Conservation (phyloP, 495 filamentous ascomycete species). For the Penicillium cinerascens region DNA sequence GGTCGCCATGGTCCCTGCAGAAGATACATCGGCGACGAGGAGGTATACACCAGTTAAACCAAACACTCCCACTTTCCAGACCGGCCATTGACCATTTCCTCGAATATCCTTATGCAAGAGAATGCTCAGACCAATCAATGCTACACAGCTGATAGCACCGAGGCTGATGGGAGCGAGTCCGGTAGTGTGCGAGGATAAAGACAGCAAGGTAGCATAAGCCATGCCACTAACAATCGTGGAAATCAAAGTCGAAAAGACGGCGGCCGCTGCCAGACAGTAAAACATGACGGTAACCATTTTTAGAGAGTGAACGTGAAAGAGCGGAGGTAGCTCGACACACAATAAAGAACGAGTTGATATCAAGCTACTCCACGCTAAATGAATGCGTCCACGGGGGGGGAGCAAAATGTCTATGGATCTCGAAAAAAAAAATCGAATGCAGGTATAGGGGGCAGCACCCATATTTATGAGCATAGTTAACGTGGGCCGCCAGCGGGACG, state of each 20-base stretch:
- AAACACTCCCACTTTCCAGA: constrained; percentile 22
- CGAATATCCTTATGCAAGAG: constrained; percentile 24
- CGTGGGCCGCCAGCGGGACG: constrained; percentile 21
- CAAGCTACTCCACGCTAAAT: neutral
- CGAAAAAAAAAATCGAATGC: neutral
- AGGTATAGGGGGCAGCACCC: constrained; percentile 7
- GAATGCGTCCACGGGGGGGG: neutral
- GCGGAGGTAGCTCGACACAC: neutral
- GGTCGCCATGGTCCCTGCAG: constrained; percentile 29
- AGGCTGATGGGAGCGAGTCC: constrained; percentile 28
- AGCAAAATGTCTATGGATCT: neutral
- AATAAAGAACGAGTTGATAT: neutral
- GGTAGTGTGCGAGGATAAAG: constrained; percentile 11
- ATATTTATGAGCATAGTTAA: constrained; percentile 20
- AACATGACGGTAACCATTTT: constrained; percentile 9
- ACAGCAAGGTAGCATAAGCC: constrained; percentile 24
- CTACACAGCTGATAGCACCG: constrained; percentile 27
- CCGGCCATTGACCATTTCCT: constrained; percentile 10
- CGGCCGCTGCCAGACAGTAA: constrained; percentile 27
- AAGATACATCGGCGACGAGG: constrained; percentile 25
- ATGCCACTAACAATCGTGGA: constrained; percentile 34
- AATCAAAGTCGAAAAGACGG: constrained; percentile 25
- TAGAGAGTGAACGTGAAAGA: constrained; percentile 12
- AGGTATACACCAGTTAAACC: constrained; percentile 26
- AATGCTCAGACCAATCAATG: constrained; percentile 24